These are phyloP conservation scores for Ulota crispa DNA, from an alignment of 225 moss, liverwort and hornwort genomes.

Conservation along the genomic window DNA sequence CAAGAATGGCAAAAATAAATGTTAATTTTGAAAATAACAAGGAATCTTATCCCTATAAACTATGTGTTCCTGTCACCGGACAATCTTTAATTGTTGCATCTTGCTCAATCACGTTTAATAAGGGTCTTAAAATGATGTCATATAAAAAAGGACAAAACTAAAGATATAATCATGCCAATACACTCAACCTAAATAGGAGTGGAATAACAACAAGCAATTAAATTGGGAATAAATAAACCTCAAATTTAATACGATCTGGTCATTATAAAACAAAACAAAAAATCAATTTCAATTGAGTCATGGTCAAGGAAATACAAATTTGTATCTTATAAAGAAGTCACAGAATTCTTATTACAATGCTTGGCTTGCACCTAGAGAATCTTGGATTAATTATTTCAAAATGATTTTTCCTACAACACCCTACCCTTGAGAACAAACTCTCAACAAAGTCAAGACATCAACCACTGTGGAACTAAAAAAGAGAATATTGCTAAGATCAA, in stretches of 20 bases:
- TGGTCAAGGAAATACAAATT: slow-evolving; percentile 7
- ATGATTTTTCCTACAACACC: neutral
- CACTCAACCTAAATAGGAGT: neutral
- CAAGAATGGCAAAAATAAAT: neutral
- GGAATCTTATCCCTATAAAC: neutral
- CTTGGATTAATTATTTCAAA: neutral
- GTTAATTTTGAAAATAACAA: too few relatives aligned
- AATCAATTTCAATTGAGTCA: neutral
- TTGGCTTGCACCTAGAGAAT: slow-evolving; percentile 7
- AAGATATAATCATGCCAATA: neutral
- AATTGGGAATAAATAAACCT: neutral
- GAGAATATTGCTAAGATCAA: neutral
- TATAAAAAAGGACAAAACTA: neutral
- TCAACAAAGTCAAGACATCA: neutral
- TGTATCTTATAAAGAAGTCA: slow-evolving; percentile 18
- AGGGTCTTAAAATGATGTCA: neutral
- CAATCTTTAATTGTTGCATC: neutral
- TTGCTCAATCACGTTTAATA: neutral
- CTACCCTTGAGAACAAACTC: neutral
- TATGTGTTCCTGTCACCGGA: neutral
- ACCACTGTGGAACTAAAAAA: neutral
- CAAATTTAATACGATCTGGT: neutral
- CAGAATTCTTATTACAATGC: slow-evolving; percentile 3
- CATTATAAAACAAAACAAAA: neutral
- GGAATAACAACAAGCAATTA: neutral